These are phyloP conservation scores for Schizochytrium sp. DNA, from an alignment of 108 stramenopile genomes.

Conservation along the genomic window DNA sequence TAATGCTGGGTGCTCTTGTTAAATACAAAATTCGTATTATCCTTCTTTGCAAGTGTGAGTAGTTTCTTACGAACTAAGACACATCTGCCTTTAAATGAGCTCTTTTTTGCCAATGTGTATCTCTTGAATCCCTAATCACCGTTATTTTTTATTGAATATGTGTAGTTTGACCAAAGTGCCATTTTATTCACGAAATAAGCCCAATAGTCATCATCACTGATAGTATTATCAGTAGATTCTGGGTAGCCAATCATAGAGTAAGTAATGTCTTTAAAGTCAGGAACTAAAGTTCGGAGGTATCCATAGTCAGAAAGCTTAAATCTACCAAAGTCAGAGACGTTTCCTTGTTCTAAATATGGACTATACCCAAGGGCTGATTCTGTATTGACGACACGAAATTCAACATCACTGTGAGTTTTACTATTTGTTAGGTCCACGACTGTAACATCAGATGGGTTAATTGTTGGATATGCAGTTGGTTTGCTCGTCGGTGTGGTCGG, in stretches of 20 bases:
- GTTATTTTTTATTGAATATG: neutral
- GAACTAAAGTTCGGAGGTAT: neutral
- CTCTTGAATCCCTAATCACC: neutral
- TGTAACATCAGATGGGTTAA: neutral
- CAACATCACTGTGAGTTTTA: neutral
- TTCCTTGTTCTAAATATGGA: neutral
- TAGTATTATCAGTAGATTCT: neutral
- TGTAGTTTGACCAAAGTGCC: conserved; percentile 14
- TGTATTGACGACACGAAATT: neutral
- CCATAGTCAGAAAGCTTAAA: neutral
- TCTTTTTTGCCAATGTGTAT: neutral
- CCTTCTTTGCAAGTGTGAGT: neutral
- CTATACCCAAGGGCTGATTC: neutral
- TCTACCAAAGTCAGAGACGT: neutral
- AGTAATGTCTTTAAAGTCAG: neutral
- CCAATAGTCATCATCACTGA: neutral
- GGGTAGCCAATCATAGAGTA: neutral
- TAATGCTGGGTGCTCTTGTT: neutral
- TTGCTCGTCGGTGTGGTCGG: too few relatives aligned
- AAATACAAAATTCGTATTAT: neutral
- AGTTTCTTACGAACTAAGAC: neutral
- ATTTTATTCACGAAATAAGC: neutral
- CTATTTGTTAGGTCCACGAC: neutral
- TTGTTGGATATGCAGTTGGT: too few relatives aligned
- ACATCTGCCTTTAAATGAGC: neutral